Percentiles rank a stretch among this genome's conserved stretches.
These are phyloP conservation scores for Paramecium pentaurelia DNA, from an alignment of 73 alveolate genomes.

Conservation along the genomic window DNA sequence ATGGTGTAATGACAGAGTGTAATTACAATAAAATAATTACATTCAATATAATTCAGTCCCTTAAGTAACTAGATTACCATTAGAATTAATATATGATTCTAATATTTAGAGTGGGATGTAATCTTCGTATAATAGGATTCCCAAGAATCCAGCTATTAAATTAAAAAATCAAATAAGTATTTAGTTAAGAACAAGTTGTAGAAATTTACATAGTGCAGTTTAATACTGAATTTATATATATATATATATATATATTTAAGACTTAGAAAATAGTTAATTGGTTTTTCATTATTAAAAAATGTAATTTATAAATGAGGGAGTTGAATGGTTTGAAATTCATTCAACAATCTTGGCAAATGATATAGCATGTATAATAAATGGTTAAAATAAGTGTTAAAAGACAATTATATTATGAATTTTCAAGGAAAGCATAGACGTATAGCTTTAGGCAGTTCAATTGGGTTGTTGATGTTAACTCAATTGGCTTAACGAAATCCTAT, in stretches of 20 bases:
- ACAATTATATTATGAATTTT: neutral
- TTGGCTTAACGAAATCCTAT: neutral
- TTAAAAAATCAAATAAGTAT: conserved; percentile 1
- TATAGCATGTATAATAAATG: neutral
- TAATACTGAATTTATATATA: neutral
- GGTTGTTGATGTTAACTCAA: neutral
- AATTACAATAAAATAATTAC: neutral
- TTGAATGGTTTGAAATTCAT: neutral
- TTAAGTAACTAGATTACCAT: neutral
- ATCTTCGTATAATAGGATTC: neutral
- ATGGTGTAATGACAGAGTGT: neutral
- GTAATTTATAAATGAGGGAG: neutral
- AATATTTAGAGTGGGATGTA: conserved; percentile 18
- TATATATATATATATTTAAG: neutral
- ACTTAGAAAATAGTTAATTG: neutral
- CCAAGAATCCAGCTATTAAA: neutral
- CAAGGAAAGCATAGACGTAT: neutral
- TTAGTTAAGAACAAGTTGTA: conserved; percentile 13
- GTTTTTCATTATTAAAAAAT: neutral
- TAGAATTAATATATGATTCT: neutral
- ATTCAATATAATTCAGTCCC: neutral
- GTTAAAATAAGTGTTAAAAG: neutral
- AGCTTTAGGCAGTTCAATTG: neutral
- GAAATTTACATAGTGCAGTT: neutral
- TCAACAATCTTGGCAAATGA: neutral